Conservation (phyloP, 129 eudicot genomes). For the Saussurea involucrata region DNA sequence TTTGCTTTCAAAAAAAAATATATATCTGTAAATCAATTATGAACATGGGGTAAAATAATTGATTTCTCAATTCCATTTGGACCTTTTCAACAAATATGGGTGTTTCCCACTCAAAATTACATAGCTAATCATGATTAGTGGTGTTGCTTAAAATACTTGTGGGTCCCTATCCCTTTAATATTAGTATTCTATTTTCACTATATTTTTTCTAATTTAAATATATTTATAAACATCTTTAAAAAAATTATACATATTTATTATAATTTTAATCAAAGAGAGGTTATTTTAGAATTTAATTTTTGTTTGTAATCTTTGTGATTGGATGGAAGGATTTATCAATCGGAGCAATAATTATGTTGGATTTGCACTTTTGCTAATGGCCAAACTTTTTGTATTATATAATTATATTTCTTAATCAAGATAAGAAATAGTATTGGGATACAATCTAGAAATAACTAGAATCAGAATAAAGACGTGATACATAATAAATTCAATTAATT, state of each 20-base stretch:
- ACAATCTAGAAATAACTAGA: neutral
- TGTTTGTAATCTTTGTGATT: neutral
- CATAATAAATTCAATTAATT: neutral
- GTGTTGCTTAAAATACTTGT: conserved; percentile 8
- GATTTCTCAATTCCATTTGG: too few species aligned
- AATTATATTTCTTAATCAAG: neutral
- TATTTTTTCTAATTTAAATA: neutral
- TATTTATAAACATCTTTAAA: neutral
- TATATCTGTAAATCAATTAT: too few species aligned
- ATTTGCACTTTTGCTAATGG: conserved; percentile 19
- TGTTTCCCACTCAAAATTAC: conserved; percentile 20
- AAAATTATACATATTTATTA: neutral
- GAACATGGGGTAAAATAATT: too few species aligned
- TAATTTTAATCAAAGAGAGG: neutral
- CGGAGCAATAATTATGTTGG: conserved; percentile 14
- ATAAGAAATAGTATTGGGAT: conserved; percentile 16
- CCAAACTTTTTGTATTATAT: conserved; percentile 11
- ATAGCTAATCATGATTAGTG: conserved; percentile 16
- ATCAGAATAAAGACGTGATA: neutral
- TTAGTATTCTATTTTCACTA: neutral
- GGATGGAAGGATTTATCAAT: conserved; percentile 3
- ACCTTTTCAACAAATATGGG: neutral
- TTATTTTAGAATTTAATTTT: neutral
- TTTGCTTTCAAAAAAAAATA: too few species aligned
- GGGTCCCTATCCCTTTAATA: neutral